These are phyloP conservation scores for Coccomyxa sp. DNA, from an alignment of 139 green algal genomes.

Conservation along the genomic window DNA sequence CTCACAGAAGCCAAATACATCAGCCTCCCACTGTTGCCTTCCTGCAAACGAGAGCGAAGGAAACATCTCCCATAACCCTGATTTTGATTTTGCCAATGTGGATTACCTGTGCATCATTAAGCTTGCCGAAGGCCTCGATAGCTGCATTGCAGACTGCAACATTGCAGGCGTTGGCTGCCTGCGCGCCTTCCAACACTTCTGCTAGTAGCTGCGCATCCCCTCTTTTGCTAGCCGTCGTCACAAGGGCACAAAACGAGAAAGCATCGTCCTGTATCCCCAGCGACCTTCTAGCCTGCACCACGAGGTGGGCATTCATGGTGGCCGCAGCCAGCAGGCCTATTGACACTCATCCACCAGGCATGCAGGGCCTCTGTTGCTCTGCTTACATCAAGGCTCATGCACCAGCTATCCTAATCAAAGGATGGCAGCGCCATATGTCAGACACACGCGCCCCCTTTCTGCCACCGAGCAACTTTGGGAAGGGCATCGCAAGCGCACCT, in stretches of 20 bases:
- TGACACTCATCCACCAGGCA: not conserved
- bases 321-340: not conserved
- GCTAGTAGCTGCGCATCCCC: conserved; percentile 15
- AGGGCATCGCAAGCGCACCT: no score
- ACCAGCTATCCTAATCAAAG: no score
- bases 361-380: no score
- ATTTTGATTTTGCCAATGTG: no score
- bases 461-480: no score
- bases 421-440: no score
- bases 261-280: not conserved
- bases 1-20: not conserved
- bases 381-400: no score
- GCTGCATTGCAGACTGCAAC: conserved; percentile 39
- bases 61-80: no score
- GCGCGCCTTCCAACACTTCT: conserved; percentile 16
- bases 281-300: not conserved
- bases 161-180: conserved; percentile 13
- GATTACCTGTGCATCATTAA: conserved; percentile 15
- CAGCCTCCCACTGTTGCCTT: not conserved
- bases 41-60: not conserved
- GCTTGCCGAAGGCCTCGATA: conserved; percentile 30
- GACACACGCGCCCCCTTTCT: no score
- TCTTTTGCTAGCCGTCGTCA: not conserved
- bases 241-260: not conserved
- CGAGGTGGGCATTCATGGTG: not conserved